Conservation (phyloP, 805 yeast genomes). For the Metschnikowia shivogae region DNA sequence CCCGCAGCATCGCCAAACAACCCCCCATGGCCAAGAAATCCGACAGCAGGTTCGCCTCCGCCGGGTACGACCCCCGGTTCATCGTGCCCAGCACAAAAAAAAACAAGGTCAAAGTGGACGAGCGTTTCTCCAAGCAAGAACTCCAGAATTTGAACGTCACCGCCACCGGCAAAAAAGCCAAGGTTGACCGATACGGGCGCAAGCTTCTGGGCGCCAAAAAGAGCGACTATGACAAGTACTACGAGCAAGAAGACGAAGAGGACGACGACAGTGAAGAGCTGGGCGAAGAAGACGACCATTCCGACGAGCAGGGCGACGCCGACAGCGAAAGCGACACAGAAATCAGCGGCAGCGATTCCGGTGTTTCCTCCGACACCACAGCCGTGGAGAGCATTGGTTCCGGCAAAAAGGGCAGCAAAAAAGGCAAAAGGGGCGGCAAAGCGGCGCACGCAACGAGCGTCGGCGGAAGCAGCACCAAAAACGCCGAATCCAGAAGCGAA, state of each 20-base stretch:
- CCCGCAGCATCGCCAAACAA: neutral
- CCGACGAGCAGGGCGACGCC: conserved; percentile 1
- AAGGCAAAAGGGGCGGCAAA: neutral
- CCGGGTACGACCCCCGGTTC: conserved; percentile 87
- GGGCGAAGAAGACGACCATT: conserved; percentile 11
- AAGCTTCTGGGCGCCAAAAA: conserved; percentile 44
- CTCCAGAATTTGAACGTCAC: conserved; percentile 45
- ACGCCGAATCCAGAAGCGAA: neutral
- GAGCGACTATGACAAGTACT: conserved; percentile 50
- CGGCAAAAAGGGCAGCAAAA: too few relatives aligned
- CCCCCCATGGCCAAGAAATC: conserved; percentile 4
- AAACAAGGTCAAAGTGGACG: conserved; percentile 75
- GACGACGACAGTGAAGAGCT: conserved; percentile 21
- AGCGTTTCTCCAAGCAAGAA: conserved; percentile 70
- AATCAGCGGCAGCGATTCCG: neutral
- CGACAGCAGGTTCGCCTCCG: conserved; percentile 75
- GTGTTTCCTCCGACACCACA: neutral
- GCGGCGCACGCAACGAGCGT: neutral
- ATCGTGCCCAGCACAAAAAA: conserved; percentile 66
- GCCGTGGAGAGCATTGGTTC: too few relatives aligned
- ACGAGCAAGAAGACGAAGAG: conserved; percentile 39
- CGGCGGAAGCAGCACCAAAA: too few relatives aligned
- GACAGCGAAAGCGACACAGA: neutral
- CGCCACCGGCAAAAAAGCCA: conserved; percentile 51
- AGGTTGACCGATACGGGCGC: conserved; percentile 86